Percentiles rank a stretch among this genome's conserved stretches.
phyloP scores from a whole-genome alignment of 148 eudicot genomes.

The Linanthus parryae region DNA sequence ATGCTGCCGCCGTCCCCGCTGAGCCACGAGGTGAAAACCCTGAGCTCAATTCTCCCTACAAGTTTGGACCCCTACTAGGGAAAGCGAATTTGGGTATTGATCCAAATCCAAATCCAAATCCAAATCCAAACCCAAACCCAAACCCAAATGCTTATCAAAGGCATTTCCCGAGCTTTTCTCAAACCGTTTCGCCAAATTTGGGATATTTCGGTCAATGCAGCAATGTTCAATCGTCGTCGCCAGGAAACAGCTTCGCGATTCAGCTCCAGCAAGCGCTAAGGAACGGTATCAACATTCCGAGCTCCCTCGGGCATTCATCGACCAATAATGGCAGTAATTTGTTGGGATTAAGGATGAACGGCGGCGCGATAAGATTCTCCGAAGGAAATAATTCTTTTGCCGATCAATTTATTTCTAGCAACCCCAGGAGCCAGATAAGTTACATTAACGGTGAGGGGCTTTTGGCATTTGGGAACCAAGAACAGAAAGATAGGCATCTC shows the following conservation, averaged over 20 bases:
- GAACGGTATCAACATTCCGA: constrained; percentile 23
- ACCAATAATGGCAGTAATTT: constrained; percentile 21
- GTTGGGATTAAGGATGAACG: constrained; percentile 24
- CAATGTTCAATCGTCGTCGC: constrained; percentile 8
- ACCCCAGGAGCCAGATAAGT: constrained; percentile 8
- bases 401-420: constrained; percentile 16
- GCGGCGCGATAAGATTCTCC: constrained; percentile 19
- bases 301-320: constrained; percentile 26
- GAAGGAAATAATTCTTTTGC: constrained; percentile 22
- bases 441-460: constrained; percentile 22
- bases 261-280: constrained; percentile 26
- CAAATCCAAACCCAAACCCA: no score
- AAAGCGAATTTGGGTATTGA: no score
- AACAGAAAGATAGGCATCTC: constrained; percentile 12
- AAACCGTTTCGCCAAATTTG: constrained; percentile 13
- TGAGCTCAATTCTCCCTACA: constrained; percentile 5
- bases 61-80: constrained; percentile 5
- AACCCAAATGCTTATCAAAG: constrained; percentile 5
- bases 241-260: constrained; percentile 19
- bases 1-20: constrained; percentile 15
- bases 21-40: constrained; percentile 13
- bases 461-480: constrained; percentile 16
- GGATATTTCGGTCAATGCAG: constrained; percentile 8
- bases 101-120: no score
- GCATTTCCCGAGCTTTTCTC: constrained; percentile 15